Base-by-base conservation (phyloP, 306 rosid genomes). In the Coriaria nepalensis region DNA sequence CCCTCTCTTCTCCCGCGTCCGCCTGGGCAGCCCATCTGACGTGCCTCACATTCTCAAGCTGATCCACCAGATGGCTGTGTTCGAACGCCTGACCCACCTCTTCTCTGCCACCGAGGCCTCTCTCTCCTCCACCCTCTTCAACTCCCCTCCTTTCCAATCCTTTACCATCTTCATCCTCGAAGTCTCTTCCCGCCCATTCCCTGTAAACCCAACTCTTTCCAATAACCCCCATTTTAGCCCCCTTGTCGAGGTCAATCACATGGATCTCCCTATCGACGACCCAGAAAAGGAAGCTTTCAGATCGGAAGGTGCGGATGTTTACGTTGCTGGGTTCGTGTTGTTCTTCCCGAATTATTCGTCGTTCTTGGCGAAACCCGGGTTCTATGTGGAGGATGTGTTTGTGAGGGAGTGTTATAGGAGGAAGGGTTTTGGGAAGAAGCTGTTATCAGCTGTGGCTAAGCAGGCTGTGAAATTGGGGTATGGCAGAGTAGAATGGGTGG, bases 391-490 rank as follows among this genome's bases (percentile, higher is more conserved):
- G 73, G 88, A 83, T 55, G 2, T 88, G 52, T 80, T 80, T 45
- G 88, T 88, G 49, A 76, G 96, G 48, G 93, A 78, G 62, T 69
- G 86, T 43, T 88, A 80, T 8, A 43, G 94, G 49, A 76, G 96
- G 68, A 88, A 74, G 11, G 93, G 96, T 40, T 20, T 88, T 2
- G 88, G 96, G 44, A 81, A 49, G 34, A 66, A 73, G 69, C 50
- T 87, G 50, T 71, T 83, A 1, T 65, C 86, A 0, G 76, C 83
- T 6, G 94, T 87, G 60, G 94, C 93, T 3, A 76, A 57, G 33
- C 96, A 87, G 40, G 96, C 96, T 4, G 96, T 83, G 74, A 73
- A 65, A 68, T 80, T 83, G 96, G 93, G 79, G 5, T 83, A 76
- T 43, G 94, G 93, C 10, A 76, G 93, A 45, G 96, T 83, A 40